Evolutionary conservation across 345 rosid genomes (phyloP).

Genomic region (Eucalyptus pauciflora): DNA sequence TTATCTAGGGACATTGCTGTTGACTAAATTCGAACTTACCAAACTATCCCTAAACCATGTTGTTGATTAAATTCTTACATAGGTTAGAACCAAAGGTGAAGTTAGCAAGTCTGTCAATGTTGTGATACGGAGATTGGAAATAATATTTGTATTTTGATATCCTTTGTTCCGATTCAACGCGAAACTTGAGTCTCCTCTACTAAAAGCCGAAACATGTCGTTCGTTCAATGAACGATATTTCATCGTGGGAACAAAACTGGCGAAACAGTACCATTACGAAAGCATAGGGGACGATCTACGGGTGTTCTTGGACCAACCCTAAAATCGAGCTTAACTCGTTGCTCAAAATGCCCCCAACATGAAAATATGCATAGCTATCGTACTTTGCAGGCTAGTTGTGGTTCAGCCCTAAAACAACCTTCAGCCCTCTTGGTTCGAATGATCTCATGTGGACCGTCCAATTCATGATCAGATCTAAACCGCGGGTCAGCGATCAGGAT

Average conservation of each 20-base stretch:
- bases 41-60: too few relatives aligned
- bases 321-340: not conserved
- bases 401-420: not conserved
- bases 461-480: not conserved
- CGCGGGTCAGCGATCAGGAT: fast-evolving
- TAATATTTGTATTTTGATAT: too few relatives aligned
- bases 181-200: too few relatives aligned
- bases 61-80: too few relatives aligned
- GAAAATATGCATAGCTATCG: too few relatives aligned
- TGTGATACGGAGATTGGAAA: too few relatives aligned
- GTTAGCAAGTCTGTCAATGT: too few relatives aligned
- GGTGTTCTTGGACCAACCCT: not conserved
- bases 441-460: not conserved
- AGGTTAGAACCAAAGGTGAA: too few relatives aligned
- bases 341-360: not conserved
- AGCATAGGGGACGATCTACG: not conserved
- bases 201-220: fast-evolving
- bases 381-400: fast-evolving
- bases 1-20: too few relatives aligned
- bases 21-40: too few relatives aligned
- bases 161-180: fast-evolving
- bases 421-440: fast-evolving
- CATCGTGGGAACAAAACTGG: fast-evolving
- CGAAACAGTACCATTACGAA: too few relatives aligned
- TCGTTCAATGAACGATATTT: too few relatives aligned